These are phyloP conservation scores for Dioscorea dumetorum DNA, from an alignment of 106 monocot genomes.

Conservation along the genomic window DNA sequence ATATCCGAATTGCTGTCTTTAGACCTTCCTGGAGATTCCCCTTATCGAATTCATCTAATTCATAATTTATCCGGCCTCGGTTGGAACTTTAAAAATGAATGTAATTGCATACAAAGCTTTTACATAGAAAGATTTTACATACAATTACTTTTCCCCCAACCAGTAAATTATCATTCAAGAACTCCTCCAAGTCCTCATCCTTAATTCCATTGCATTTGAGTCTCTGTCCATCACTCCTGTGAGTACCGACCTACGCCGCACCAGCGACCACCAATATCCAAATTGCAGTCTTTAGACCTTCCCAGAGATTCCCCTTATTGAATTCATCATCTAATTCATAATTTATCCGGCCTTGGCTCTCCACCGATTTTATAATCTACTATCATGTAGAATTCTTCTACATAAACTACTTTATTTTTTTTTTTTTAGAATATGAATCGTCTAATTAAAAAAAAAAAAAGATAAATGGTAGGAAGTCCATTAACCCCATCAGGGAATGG, in stretches of 20 bases:
- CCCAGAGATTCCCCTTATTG: conserved; percentile 49
- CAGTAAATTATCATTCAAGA: conserved; percentile 24
- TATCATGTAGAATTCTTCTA: too few species aligned
- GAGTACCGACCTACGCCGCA: conserved; percentile 70
- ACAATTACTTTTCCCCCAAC: too few species aligned
- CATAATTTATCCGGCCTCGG: conserved; percentile 29
- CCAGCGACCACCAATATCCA: conserved; percentile 64
- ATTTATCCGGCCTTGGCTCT: conserved; percentile 17
- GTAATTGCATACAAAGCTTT: too few species aligned
- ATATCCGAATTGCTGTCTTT: conserved; percentile 32
- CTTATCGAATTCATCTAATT: conserved; percentile 34
- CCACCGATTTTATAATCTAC: too few species aligned
- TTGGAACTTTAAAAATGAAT: too few species aligned
- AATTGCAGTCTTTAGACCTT: conserved; percentile 35
- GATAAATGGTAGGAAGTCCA: too few species aligned
- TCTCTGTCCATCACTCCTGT: conserved; percentile 45
- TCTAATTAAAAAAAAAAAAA: too few species aligned
- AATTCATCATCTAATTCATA: conserved; percentile 25
- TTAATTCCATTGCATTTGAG: conserved; percentile 13
- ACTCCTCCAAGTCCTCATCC: conserved; percentile 40
- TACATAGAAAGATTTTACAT: too few species aligned
- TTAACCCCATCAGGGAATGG: conserved; percentile 70
- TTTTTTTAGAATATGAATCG: too few species aligned
- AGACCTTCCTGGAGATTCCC: conserved; percentile 42
- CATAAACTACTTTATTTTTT: too few species aligned